Percentiles rank a stretch among this genome's conserved stretches.
phyloP scores from a whole-genome alignment of 2,329 filamentous ascomycete species.

The Chaetomium sp. region DNA sequence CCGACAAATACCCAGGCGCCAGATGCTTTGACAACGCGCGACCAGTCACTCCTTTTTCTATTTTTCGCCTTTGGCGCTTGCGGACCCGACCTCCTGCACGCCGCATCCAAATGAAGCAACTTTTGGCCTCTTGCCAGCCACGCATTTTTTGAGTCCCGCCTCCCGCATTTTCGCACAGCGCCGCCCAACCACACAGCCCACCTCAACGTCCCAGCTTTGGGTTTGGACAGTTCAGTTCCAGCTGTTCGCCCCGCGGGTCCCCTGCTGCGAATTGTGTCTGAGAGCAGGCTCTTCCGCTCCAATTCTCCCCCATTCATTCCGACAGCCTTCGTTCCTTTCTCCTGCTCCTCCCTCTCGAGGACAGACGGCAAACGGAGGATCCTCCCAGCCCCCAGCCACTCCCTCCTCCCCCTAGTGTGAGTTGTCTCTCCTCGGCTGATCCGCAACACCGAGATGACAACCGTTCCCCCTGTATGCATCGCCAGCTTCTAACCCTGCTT shows the following conservation, averaged over 20 bases:
- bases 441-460: background rate
- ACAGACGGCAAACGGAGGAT: conserved; percentile 9
- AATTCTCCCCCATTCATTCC: conserved; percentile 15
- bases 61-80: background rate
- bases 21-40: conserved; percentile 12
- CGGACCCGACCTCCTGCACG: conserved; percentile 7
- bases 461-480: conserved; percentile 4
- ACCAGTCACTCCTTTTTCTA: conserved; percentile 12
- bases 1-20: conserved; percentile 11
- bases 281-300: conserved; percentile 17
- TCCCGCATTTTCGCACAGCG: conserved; percentile 14
- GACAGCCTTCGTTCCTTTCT: conserved; percentile 2
- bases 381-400: background rate
- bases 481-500: conserved; percentile 11
- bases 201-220: conserved; percentile 5
- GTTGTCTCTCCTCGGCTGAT: conserved; percentile 4
- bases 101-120: conserved; percentile 6
- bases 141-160: conserved; percentile 17
- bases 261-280: conserved; percentile 6
- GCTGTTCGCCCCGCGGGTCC: no score
- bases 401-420: conserved; percentile 16
- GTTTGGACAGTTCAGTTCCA: no score
- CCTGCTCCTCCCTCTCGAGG: conserved; percentile 9
- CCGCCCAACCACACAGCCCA: conserved; percentile 11
- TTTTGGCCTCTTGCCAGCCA: conserved; percentile 19